A percentile compares a stretch with the other conserved stretches of the same genome.
Conservation (phyloP, 2,329 filamentous ascomycete species). For the Ilyonectria destructans region DNA sequence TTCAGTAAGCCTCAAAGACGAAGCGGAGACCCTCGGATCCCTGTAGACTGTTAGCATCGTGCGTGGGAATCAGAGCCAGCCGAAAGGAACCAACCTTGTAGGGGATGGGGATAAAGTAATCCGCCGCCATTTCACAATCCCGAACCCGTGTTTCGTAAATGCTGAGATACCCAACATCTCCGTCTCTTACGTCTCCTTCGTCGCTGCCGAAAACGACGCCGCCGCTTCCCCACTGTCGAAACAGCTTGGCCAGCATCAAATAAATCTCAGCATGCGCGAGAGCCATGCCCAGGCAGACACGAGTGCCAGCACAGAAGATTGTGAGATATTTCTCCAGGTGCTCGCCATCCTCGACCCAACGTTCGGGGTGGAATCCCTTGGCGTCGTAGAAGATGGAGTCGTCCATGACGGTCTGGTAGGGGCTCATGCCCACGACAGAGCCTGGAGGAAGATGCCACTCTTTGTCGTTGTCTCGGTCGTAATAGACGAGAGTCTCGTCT, state of each 20-base stretch:
- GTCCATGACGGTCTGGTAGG: constrained; percentile 56
- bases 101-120: constrained; percentile 59
- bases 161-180: constrained; percentile 54
- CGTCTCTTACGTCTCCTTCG: constrained; percentile 52
- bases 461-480: constrained; percentile 48
- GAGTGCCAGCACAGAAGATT: constrained; percentile 56
- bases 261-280: constrained; percentile 59
- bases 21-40: constrained; percentile 55
- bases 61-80: not conserved
- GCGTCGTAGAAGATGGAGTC: constrained; percentile 53
- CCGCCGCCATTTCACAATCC: constrained; percentile 56
- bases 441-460: constrained; percentile 53
- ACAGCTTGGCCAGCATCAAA: constrained; percentile 56
- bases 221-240: constrained; percentile 56
- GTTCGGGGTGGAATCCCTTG: constrained; percentile 54
- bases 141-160: constrained; percentile 55
- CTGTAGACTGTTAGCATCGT: constrained; percentile 38
- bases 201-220: constrained; percentile 51
- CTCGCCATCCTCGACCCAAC: constrained; percentile 55
- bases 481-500: constrained; percentile 51
- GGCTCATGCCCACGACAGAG: constrained; percentile 58
- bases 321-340: constrained; percentile 54
- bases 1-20: constrained; percentile 51
- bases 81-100: constrained; percentile 50
- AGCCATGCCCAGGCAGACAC: constrained; percentile 57